Evolutionary conservation across 768 basidiomycete genomes (phyloP), one percentile per base, ranked within the genome.

Genomic region (Dioszegia aurantiaca): DNA sequence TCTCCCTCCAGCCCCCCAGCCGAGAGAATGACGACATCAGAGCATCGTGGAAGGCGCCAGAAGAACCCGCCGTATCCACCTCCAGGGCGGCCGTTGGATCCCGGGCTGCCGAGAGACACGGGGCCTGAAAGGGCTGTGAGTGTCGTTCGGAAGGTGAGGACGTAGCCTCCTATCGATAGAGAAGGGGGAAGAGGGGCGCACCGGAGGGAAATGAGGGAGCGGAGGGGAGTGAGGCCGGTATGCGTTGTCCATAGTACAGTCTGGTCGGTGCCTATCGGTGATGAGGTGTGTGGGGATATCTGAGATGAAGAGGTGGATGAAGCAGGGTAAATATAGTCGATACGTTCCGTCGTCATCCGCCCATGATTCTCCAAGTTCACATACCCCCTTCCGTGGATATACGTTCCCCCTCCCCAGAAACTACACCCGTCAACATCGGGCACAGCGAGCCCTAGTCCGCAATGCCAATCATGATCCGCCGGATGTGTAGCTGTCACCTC

Each of bases 381-480:
- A 39, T 59, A 59, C n/a, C 58, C 58, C 24, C 44, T 26, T 24
- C 44, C 52, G 39, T 46, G 49, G 11, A 59, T 27, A 40, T 45
- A 59, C 24, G 58, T 59, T 10, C 51, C 51, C 10, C 58, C 58
- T 53, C 58, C 58, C 58, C 58, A 59, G 31, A 53, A 54, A 26
- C 52, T 59, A 16, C 27, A 45, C 24, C 58, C 52, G 48, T 59
- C 52, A 10, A 59, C 58, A 36, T 59, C 58, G 2, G 58, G 58
- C 36, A 59, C 52, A 14, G 58, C 52, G 36, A 59, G 46, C 2
- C 58, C 52, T 2, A 59, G 31, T 3, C 58, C 58, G 19, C 33
- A 49, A 31, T 59, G 58, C 58, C 58, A 59, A 27, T 59, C 58
- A 27, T 59, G 58, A 27, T 59, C 58, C 36, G 58, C 40, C 23